These are phyloP conservation scores for Sphaerostilbella broomeana DNA, from an alignment of 2,329 filamentous ascomycete species.

Conservation along the genomic window DNA sequence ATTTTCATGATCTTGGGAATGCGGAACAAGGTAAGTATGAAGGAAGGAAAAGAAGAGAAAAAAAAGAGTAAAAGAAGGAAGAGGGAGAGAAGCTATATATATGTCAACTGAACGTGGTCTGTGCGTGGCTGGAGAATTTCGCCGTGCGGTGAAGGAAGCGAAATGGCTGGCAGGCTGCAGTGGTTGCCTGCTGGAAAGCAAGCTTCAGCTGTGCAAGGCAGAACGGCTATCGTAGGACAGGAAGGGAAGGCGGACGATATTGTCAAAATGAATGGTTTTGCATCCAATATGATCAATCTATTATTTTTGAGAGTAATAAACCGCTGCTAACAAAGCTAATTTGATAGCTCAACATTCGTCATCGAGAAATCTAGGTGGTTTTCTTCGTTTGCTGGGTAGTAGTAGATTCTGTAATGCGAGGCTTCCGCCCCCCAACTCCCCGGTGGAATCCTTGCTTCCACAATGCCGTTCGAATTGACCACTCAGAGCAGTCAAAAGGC, in stretches of 20 bases:
- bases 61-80: slow-evolving; percentile 3
- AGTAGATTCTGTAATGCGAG: too few species aligned
- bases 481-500: too few species aligned
- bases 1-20: slow-evolving; percentile 36
- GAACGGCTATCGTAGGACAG: background rate
- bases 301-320: too few species aligned
- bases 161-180: background rate
- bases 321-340: too few species aligned
- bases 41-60: slow-evolving; percentile 29
- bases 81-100: slow-evolving; percentile 9
- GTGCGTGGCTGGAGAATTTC: slow-evolving; percentile 7
- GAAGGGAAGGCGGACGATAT: background rate
- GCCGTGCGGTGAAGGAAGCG: slow-evolving; percentile 13
- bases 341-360: too few species aligned
- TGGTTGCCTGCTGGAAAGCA: slow-evolving; percentile 1
- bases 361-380: too few species aligned
- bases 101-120: slow-evolving; percentile 1
- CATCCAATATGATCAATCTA: too few species aligned
- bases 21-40: slow-evolving; percentile 48
- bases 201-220: background rate
- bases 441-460: too few species aligned
- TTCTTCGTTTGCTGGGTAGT: too few species aligned
- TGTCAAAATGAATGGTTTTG: too few species aligned
- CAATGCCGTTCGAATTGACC: too few species aligned
- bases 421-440: too few species aligned